Percentiles rank a stretch among this genome's conserved stretches.
Evolutionary conservation across 2,329 filamentous ascomycete species (phyloP).

Genomic region (Aspergillus tanneri): DNA sequence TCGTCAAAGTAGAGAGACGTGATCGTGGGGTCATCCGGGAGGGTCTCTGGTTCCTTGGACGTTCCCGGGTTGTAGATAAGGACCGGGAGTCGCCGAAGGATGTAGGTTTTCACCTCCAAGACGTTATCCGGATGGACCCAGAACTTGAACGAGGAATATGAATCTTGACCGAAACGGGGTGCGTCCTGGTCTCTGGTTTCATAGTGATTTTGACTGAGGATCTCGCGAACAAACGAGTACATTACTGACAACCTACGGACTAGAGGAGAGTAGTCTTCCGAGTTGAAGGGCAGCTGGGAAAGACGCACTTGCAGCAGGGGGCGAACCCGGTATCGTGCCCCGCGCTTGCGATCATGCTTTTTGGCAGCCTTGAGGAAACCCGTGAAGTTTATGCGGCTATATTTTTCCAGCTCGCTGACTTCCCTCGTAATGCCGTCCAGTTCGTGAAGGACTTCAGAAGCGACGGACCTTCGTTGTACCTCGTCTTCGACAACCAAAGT

Average conservation of each 20-base stretch:
- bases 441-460: constrained; percentile 70
- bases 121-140: constrained; percentile 97
- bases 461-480: constrained; percentile 54
- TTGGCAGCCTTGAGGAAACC: constrained; percentile 98
- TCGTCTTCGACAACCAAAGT: constrained; percentile 35
- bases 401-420: constrained; percentile 89
- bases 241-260: constrained; percentile 87
- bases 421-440: constrained; percentile 86
- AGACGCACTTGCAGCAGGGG: constrained; percentile 89
- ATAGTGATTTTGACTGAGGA: constrained; percentile 50
- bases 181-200: constrained; percentile 56
- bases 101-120: constrained; percentile 93
- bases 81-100: constrained; percentile 83
- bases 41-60: constrained; percentile 76
- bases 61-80: constrained; percentile 88
- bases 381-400: constrained; percentile 94
- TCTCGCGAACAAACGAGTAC: constrained; percentile 90
- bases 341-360: constrained; percentile 95
- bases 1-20: constrained; percentile 97
- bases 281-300: constrained; percentile 88
- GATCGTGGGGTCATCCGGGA: constrained; percentile 78
- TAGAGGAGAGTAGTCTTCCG: constrained; percentile 86
- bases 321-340: constrained; percentile 79
- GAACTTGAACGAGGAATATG: constrained; percentile 86
- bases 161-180: constrained; percentile 57